Evolutionary conservation across 73 alveolate species (phyloP).

Genomic region (Paraurostyla sp.): DNA sequence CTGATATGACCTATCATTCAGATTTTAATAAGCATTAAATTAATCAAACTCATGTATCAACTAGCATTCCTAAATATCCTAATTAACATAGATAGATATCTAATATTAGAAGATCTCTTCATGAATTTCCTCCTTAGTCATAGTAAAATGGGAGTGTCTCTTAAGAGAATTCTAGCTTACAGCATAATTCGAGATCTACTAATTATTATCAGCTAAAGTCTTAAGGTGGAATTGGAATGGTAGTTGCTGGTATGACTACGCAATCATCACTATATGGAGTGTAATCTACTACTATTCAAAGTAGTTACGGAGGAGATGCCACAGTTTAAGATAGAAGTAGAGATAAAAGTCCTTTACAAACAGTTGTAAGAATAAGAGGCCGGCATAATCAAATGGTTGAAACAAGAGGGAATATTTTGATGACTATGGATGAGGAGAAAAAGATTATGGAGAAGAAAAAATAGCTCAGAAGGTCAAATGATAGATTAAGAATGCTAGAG

Average conservation of each 20-base stretch:
- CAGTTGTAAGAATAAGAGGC: slow-evolving; percentile 49
- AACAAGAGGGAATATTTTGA: slow-evolving; percentile 31
- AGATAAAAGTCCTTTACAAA: slow-evolving; percentile 3
- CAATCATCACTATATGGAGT: slow-evolving; percentile 36
- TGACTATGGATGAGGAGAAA: slow-evolving; percentile 40
- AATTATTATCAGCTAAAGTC: neutral
- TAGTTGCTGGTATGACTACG: slow-evolving; percentile 13
- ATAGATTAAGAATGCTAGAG: slow-evolving; percentile 53
- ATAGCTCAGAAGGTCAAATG: slow-evolving; percentile 41
- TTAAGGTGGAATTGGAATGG: neutral
- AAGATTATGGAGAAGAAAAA: slow-evolving; percentile 20
- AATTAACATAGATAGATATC: neutral
- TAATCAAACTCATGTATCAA: too few relatives aligned
- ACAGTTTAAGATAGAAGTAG: neutral
- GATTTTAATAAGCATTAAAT: neutral
- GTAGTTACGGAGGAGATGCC: too few relatives aligned
- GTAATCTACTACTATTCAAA: too few relatives aligned
- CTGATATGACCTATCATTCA: neutral
- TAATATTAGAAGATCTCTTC: neutral
- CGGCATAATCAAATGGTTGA: slow-evolving; percentile 36
- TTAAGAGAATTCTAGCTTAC: too few relatives aligned
- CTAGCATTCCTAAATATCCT: too few relatives aligned
- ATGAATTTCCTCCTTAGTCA: slow-evolving; percentile 44
- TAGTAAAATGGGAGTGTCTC: too few relatives aligned
- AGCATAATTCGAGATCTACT: too few relatives aligned